Evolutionary conservation across 2,329 filamentous ascomycete genomes (phyloP), one percentile per base, ranked within the genome.

Genomic region (Biscogniauxia mediterranea): DNA sequence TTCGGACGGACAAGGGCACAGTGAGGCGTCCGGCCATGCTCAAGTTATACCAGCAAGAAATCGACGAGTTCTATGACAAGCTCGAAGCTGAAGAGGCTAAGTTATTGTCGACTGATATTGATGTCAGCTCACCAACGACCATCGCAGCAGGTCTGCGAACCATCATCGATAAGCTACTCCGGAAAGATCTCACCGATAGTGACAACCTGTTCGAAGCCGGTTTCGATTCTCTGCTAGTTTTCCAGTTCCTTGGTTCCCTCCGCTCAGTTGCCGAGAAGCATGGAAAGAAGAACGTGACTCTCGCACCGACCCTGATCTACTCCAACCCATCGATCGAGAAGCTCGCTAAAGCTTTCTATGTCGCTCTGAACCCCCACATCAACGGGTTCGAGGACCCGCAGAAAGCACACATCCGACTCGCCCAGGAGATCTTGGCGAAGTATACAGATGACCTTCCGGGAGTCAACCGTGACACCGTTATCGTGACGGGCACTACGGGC

Each of bases 401-500:
- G 6, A 54, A 52, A n/a, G 60, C 59, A 4, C 62, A 72, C 2
- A 68, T 68, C 58, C 61, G 66, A n/a, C 46, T 62, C 0, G 63
- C 67, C 4, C 38, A 65, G 28, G 65, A 70, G 21, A 71, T 68
- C 51, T 54, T 68, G 42, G 59, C 64, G 19, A 66, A 67, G 57
- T 71, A 70, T 26, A 70, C 66, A 0, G 63, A 60, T 28, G 66
- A 70, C 56, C 56, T 71, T 3, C 68, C 67, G 9, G 20, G 46
- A 59, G 32, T 62, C 61, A 52, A 70, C 58, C 74, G 20, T 66
- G 76, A 63, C 67, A 77, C 71, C 17, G 74, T 83, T 20, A 64
- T 80, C 3, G 66, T 83, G 20, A 83, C 80, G 0, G 81, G 79
- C 11, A 80, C 76, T 8, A 83, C 81, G 0, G 81, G 81, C 9